These are phyloP conservation scores for Erodium moschatum DNA, from an alignment of 441 rosid species.

Conservation along the genomic window DNA sequence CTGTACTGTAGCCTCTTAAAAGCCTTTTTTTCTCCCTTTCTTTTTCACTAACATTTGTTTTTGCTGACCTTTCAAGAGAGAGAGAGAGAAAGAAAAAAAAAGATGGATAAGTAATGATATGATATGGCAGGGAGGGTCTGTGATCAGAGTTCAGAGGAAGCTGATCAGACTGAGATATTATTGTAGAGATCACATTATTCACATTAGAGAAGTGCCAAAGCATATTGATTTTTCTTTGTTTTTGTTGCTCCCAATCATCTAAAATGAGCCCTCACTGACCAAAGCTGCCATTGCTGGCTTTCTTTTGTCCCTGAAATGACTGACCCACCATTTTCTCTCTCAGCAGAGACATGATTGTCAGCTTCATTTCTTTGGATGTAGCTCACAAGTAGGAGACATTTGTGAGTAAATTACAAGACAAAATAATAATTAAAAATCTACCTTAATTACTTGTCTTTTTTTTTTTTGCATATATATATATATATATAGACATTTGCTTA, in stretches of 20 bases:
- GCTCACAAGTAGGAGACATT: conserved; percentile 20
- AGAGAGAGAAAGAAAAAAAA: background rate
- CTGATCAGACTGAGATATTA: background rate
- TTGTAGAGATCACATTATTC: conserved; percentile 5
- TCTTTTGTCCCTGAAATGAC: background rate
- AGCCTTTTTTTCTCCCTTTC: background rate
- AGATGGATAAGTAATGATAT: conserved; percentile 3
- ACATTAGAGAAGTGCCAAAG: conserved; percentile 6
- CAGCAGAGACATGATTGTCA: conserved; percentile 25
- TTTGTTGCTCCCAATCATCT: background rate
- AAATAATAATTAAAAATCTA: background rate
- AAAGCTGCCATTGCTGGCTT: conserved; percentile 3
- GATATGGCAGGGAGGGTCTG: conserved; percentile 6
- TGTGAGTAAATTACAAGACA: conserved; percentile 15
- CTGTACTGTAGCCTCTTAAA: background rate
- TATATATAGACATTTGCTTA: background rate
- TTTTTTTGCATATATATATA: no score
- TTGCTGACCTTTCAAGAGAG: conserved; percentile 1
- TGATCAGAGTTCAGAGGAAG: background rate
- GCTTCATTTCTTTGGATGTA: conserved; percentile 31
- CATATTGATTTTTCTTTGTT: background rate
- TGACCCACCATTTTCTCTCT: conserved; percentile 7
- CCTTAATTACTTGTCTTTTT: background rate
- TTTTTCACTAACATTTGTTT: conserved; percentile 1
- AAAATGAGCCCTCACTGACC: conserved; percentile 6